A percentile compares a stretch with the other conserved stretches of the same genome.
Evolutionary conservation across 176 grass and related monocot genomes (phyloP).

Genomic region (barley (Hordeum vulgare)): MorexV3_pseudomolecules_assembly NC_058523.1:522295555-522296054

Average conservation of each 20-base stretch:
- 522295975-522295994: too few relatives aligned
- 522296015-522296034: too few relatives aligned
- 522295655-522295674: too few relatives aligned
- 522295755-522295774: neutral
- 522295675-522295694: neutral
- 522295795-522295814: conserved; percentile 32
- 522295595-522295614: too few relatives aligned
- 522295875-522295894: neutral
- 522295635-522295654: too few relatives aligned
- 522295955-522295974: neutral
- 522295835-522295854: neutral
- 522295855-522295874: neutral
- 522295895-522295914: conserved; percentile 19
- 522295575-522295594: too few relatives aligned
- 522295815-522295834: neutral
- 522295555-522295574: too few relatives aligned
- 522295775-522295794: neutral
- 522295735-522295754: neutral
- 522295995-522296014: too few relatives aligned
- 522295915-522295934: conserved; percentile 8
- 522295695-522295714: neutral
- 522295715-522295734: neutral
- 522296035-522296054: too few relatives aligned
- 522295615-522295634: too few relatives aligned
- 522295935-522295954: neutral